Percentiles rank a stretch among this genome's conserved stretches.
These are phyloP conservation scores for Colletotrichum phormii DNA, from an alignment of 2,329 filamentous ascomycete genomes.

Conservation along the genomic window DNA sequence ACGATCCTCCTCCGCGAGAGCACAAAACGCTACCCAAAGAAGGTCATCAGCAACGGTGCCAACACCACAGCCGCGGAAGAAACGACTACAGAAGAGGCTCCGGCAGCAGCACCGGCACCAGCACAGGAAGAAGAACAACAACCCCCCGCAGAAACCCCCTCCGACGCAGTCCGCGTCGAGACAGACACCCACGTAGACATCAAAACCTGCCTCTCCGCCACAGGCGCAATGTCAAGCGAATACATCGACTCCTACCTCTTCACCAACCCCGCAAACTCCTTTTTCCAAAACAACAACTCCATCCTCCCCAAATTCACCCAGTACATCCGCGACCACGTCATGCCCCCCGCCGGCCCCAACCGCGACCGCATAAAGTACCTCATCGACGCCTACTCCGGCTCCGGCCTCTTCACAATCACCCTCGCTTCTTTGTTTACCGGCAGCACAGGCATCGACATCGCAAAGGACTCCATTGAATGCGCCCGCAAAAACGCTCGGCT, in stretches of 20 bases:
- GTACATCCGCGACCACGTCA: slow-evolving; percentile 85
- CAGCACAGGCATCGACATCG: slow-evolving; percentile 91
- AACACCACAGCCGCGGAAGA: slow-evolving; percentile 56
- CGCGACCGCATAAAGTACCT: slow-evolving; percentile 77
- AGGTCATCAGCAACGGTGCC: slow-evolving; percentile 44
- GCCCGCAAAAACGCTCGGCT: slow-evolving; percentile 82
- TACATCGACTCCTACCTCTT: slow-evolving; percentile 89
- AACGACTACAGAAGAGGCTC: slow-evolving; percentile 43
- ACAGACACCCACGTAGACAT: slow-evolving; percentile 74
- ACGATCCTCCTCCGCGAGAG: slow-evolving; percentile 91
- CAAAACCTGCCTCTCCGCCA: slow-evolving; percentile 91
- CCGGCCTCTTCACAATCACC: slow-evolving; percentile 95
- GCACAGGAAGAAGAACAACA: slow-evolving; percentile 21
- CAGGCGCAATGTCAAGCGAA: slow-evolving; percentile 85
- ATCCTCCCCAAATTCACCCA: slow-evolving; percentile 89
- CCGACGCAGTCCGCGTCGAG: slow-evolving; percentile 62
- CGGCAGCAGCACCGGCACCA: slow-evolving; percentile 32
- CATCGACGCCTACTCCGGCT: slow-evolving; percentile 97
- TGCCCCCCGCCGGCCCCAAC: slow-evolving; percentile 59
- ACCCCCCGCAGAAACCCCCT: slow-evolving; percentile 45
- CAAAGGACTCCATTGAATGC: slow-evolving; percentile 79
- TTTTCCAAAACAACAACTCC: slow-evolving; percentile 99
- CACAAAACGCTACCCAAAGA: slow-evolving; percentile 74
- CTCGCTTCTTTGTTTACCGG: slow-evolving; percentile 86
- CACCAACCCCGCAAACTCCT: slow-evolving; percentile 90